Evolutionary conservation across 148 eudicot species (phyloP).

Genomic region (Linanthus parryae): DNA sequence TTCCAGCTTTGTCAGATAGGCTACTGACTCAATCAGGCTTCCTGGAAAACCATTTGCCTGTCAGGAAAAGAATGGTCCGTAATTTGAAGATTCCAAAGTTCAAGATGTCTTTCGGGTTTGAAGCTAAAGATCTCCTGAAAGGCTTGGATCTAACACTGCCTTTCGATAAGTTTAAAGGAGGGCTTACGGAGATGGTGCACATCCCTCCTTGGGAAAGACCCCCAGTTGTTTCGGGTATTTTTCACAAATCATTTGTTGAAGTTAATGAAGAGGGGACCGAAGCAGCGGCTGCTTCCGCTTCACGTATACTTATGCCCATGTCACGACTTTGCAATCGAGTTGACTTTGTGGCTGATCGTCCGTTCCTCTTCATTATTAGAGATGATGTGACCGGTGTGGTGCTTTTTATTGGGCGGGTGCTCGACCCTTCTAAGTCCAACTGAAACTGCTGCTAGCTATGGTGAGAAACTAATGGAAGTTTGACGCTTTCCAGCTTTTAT

Average conservation of each 20-base stretch:
- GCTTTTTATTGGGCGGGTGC: constrained; percentile 67
- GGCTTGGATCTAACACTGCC: constrained; percentile 49
- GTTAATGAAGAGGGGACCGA: constrained; percentile 95
- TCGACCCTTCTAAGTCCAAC: no score
- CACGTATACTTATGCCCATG: constrained; percentile 22
- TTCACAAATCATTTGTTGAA: constrained; percentile 79
- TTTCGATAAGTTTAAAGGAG: constrained; percentile 43
- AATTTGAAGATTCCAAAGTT: constrained; percentile 64
- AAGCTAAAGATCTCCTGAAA: constrained; percentile 63
- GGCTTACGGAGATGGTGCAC: constrained; percentile 71
- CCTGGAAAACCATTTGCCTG: constrained; percentile 46
- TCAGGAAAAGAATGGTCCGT: constrained; percentile 39
- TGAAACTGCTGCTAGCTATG: no score
- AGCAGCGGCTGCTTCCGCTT: constrained; percentile 84
- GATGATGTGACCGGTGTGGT: constrained; percentile 79
- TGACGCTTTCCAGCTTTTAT: no score
- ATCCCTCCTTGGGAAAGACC: constrained; percentile 44
- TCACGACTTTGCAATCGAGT: constrained; percentile 5
- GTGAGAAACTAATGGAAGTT: no score
- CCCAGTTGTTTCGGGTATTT: constrained; percentile 57
- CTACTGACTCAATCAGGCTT: constrained; percentile 47
- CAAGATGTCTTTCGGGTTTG: constrained; percentile 71
- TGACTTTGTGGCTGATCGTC: constrained; percentile 93
- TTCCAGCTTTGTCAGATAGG: constrained; percentile 43
- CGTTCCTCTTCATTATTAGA: constrained; percentile 66